Evolutionary conservation across 176 grass and related monocot species (phyloP).

Genomic region (Echinochloa phyllopogon): DNA sequence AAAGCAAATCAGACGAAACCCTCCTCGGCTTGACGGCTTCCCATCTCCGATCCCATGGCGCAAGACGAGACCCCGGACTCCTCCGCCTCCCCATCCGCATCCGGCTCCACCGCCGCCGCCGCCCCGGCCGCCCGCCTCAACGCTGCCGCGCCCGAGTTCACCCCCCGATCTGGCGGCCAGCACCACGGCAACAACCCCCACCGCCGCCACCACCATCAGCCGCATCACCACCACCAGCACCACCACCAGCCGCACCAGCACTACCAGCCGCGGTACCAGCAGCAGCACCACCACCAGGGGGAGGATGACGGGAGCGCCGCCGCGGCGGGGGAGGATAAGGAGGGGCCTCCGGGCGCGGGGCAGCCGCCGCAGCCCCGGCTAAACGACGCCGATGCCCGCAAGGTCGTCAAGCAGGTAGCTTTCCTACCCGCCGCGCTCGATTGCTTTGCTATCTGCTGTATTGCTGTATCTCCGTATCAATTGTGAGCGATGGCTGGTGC

Average conservation of each 20-base stretch:
- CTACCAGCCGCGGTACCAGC: conserved; percentile 49
- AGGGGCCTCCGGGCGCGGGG: conserved; percentile 21
- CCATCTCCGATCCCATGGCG: conserved; percentile 59
- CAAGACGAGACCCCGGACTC: conserved; percentile 62
- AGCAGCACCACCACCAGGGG: conserved; percentile 48
- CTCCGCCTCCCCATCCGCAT: conserved; percentile 5
- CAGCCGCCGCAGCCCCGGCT: conserved; percentile 45
- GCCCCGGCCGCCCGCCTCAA: conserved; percentile 67
- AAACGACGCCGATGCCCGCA: conserved; percentile 62
- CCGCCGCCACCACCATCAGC: conserved; percentile 39
- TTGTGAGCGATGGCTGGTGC: conserved; percentile 1
- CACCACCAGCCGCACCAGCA: conserved; percentile 25
- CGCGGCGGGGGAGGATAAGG: conserved; percentile 31
- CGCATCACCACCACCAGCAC: conserved; percentile 25
- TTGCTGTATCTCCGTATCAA: background rate
- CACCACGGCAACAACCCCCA: conserved; percentile 42
- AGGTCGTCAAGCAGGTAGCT: conserved; percentile 84
- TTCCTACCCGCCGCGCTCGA: background rate
- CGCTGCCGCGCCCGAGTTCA: conserved; percentile 86
- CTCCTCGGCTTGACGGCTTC: background rate
- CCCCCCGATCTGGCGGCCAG: conserved; percentile 64
- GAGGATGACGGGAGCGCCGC: conserved; percentile 68
- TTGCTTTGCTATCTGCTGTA: conserved; percentile 20
- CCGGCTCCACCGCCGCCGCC: conserved; percentile 16
- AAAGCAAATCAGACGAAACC: conserved; percentile 45